Evolutionary conservation across 2,329 filamentous ascomycete genomes (phyloP).

Genomic region (Verticillium nonalfalfae): DNA sequence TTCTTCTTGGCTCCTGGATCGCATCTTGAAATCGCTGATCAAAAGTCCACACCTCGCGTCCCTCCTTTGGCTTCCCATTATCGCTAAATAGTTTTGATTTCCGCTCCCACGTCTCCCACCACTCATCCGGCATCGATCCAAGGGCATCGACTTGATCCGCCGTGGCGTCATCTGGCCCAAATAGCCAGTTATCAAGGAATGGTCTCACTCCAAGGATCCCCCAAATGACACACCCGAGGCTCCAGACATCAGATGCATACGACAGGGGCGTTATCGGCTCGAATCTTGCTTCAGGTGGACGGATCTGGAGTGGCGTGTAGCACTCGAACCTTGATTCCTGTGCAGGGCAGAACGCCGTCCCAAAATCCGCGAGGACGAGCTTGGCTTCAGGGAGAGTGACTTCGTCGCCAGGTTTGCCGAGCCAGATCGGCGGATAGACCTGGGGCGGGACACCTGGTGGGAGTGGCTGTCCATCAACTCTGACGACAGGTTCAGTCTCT

Average conservation of each 20-base stretch:
- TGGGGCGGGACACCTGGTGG: constrained; percentile 20
- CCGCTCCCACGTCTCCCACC: constrained; percentile 9
- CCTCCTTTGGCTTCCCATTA: constrained; percentile 4
- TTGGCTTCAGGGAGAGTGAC: constrained; percentile 17
- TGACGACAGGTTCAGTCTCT: constrained; percentile 13
- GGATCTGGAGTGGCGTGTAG: constrained; percentile 19
- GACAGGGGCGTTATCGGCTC: constrained; percentile 21
- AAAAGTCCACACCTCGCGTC: constrained; percentile 14
- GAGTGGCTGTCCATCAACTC: constrained; percentile 12
- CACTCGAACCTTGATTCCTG: constrained; percentile 15
- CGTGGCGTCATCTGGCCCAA: constrained; percentile 11
- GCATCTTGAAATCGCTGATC: constrained; percentile 22
- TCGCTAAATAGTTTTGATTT: constrained; percentile 5
- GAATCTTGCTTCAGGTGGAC: constrained; percentile 28
- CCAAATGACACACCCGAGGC: constrained; percentile 89
- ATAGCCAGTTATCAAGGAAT: constrained; percentile 10
- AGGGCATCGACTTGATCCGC: constrained; percentile 15
- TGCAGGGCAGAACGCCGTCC: constrained; percentile 22
- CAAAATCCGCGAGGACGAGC: constrained; percentile 24
- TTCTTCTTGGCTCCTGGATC: constrained; percentile 19
- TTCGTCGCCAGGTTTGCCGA: constrained; percentile 23
- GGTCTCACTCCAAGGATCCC: constrained; percentile 80
- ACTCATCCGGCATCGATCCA: constrained; percentile 13
- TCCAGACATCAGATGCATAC: constrained; percentile 76
- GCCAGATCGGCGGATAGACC: constrained; percentile 22